Conservation (phyloP, 73 alveolate species). For the Stentor coeruleus region DNA sequence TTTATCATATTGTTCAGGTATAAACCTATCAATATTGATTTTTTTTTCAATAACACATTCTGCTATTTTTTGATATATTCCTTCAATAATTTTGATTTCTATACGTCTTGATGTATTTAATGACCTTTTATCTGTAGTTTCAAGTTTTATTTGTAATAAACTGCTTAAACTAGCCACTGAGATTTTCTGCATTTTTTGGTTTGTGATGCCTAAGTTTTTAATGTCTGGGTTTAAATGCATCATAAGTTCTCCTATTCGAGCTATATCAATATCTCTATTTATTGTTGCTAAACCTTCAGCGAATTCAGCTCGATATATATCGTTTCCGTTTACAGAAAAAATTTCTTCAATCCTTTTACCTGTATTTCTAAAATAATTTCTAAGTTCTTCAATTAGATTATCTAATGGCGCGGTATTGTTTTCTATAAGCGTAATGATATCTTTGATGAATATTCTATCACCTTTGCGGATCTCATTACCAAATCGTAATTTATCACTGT, state of each 20-base stretch:
- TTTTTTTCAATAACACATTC: neutral
- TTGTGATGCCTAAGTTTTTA: neutral
- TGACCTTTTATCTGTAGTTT: neutral
- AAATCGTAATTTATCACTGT: neutral
- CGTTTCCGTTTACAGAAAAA: neutral
- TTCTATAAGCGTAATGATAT: neutral
- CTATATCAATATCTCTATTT: neutral
- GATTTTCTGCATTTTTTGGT: constrained; percentile 2
- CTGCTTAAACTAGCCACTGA: neutral
- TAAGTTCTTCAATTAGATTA: neutral
- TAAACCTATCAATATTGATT: neutral
- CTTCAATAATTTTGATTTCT: neutral
- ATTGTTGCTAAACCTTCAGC: neutral
- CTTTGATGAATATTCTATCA: neutral
- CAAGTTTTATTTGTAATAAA: neutral
- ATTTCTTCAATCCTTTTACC: neutral
- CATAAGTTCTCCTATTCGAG: neutral
- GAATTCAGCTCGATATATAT: constrained; percentile 13
- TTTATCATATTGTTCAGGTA: neutral
- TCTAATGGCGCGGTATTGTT: neutral
- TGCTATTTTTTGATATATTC: constrained; percentile 7
- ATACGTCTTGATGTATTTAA: neutral
- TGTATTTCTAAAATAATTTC: neutral
- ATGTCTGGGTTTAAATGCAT: neutral
- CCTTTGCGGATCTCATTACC: constrained; percentile 4